Evolutionary conservation across 1,284 basidiomycete genomes (phyloP), one percentile per base, ranked within the genome.

Genomic region (Pseudozyma sp.): DNA sequence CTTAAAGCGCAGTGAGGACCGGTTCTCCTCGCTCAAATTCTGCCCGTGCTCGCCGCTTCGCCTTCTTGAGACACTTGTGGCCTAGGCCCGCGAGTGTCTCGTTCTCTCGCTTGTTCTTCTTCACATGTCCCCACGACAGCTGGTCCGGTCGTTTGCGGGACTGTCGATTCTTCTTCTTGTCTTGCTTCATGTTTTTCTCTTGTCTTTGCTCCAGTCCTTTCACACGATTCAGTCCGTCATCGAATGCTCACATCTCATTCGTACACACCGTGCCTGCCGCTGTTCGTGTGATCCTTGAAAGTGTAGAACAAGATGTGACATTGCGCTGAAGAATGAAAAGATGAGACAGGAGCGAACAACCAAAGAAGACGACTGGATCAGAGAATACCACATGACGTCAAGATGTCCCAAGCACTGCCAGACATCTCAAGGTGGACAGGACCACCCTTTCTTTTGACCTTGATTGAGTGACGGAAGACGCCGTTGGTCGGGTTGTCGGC

Each of bases 391-490:
- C 70, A 73, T 2, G 70, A 53, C 18, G 60, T 51, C 39, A 73
- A 40, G 36, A 73, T 57, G 48, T 69, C 58, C 65, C 70, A 73
- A 2, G 70, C 70, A 34, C 70, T 73, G 31, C 59, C 61, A 1
- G 70, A 73, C 65, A 65, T 61, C n/a, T 68, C 65, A 35, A 65
- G 60, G 47, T 57, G 60, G 36, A 73, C 64, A 1, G 71, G 62
- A 4, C 71, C 71, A 10, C 71, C 71, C 19, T 34, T 54, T 42
- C 71, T 44, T 35, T 66, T 70, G 48, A 74, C 52, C 51, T 57
- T 70, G 67, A 74, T 74, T 7, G 71, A 70, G 44, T 74, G 71
- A 35, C 71, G 58, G 50, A 73, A 68, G 19, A 59, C 51, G 6
- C 65, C 61, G 13, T 67, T 34, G 39, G 66, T 31, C 31, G 57